phyloP scores from a whole-genome alignment of 2,329 filamentous ascomycete genomes.

The Fusarium papillatum region DNA sequence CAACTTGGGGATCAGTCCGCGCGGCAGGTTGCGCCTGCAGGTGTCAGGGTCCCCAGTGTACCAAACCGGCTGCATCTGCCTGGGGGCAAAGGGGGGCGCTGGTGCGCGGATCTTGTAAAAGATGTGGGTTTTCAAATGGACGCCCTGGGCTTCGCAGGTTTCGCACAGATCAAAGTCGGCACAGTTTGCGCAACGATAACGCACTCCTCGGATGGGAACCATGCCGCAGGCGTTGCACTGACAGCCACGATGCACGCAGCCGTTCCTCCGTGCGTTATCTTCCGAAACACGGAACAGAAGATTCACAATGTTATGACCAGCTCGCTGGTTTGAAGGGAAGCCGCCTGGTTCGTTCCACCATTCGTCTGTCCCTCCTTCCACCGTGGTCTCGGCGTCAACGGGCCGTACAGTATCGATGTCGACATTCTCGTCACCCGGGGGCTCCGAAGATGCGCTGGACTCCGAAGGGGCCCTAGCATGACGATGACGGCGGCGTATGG shows the following conservation, averaged over 20 bases:
- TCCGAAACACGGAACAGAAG: slow-evolving; percentile 94
- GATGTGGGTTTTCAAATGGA: slow-evolving; percentile 91
- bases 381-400: slow-evolving; percentile 54
- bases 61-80: slow-evolving; percentile 86
- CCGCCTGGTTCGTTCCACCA: slow-evolving; percentile 64
- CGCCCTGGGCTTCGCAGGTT: slow-evolving; percentile 84
- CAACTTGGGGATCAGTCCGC: slow-evolving; percentile 76
- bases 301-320: slow-evolving; percentile 85
- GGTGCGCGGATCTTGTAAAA: slow-evolving; percentile 98
- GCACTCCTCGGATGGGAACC: slow-evolving; percentile 90
- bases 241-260: slow-evolving; percentile 93
- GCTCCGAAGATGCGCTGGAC: slow-evolving; percentile 58
- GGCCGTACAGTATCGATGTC: slow-evolving; percentile 47
- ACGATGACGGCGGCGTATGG: slow-evolving; percentile 67
- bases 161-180: slow-evolving; percentile 97
- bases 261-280: slow-evolving; percentile 89
- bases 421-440: slow-evolving; percentile 60
- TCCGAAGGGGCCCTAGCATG: slow-evolving; percentile 52
- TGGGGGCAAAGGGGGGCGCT: slow-evolving; percentile 84
- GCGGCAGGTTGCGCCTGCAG: slow-evolving; percentile 76
- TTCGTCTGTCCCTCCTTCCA: slow-evolving; percentile 60
- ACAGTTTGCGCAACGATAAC: slow-evolving; percentile 96
- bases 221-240: slow-evolving; percentile 92
- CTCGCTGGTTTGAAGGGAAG: slow-evolving; percentile 59
- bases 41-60: slow-evolving; percentile 89